Conservation (phyloP, 1,284 basidiomycete species). For the Malassezia obtusa region DNA sequence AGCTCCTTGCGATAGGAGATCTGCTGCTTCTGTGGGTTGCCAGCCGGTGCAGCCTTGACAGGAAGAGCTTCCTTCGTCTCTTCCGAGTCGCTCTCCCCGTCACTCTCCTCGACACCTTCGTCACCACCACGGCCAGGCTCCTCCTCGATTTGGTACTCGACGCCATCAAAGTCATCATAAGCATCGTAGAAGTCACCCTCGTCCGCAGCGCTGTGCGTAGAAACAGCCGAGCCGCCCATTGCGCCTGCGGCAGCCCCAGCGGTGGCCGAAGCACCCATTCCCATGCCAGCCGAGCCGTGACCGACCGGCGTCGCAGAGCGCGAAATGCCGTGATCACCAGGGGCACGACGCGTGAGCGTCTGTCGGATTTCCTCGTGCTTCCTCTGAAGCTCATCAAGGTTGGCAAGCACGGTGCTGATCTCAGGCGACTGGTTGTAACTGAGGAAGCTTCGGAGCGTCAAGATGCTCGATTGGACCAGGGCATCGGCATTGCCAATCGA, state of each 20-base stretch:
- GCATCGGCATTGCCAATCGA: slow-evolving; percentile 26
- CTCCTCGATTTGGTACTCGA: slow-evolving; percentile 15
- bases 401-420: slow-evolving; percentile 1
- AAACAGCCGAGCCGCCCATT: not conserved
- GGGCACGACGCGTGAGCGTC: not conserved
- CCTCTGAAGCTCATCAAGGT: slow-evolving; percentile 3
- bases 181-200: slow-evolving; percentile 36
- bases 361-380: slow-evolving; percentile 9
- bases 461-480: slow-evolving; percentile 24
- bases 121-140: slow-evolving; percentile 25
- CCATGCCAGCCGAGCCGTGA: not conserved
- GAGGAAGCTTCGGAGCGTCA: slow-evolving; percentile 1
- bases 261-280: not conserved
- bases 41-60: too few relatives aligned
- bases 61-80: slow-evolving; percentile 7
- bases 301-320: not conserved
- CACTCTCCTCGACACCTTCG: slow-evolving; percentile 14
- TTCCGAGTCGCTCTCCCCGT: slow-evolving; percentile 33
- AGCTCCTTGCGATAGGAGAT: slow-evolving; percentile 51
- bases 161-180: slow-evolving; percentile 17
- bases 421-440: not conserved
- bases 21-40: not conserved
- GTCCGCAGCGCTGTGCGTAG: not conserved
- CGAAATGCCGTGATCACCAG: not conserved
- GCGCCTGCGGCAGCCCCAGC: not conserved